Evolutionary conservation across 768 basidiomycete species (phyloP).

Genomic region (Paxillus ammoniavirescens): DNA sequence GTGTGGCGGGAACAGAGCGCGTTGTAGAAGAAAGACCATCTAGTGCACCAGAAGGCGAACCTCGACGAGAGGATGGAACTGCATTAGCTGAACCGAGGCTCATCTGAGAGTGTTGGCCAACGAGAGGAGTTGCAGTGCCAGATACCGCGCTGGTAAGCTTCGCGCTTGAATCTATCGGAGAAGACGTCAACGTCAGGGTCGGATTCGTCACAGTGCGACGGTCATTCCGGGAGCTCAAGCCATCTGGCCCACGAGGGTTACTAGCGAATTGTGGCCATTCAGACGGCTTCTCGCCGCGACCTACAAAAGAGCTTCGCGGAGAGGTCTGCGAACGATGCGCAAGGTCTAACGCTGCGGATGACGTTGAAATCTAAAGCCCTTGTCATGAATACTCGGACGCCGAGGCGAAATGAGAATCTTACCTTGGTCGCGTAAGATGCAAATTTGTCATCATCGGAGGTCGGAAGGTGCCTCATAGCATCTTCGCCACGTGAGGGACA

Average conservation of each 20-base stretch:
- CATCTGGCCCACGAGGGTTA: constrained; percentile 60
- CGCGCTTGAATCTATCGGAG: constrained; percentile 47
- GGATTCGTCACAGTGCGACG: constrained; percentile 77
- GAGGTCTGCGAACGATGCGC: constrained; percentile 86
- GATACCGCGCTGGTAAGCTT: constrained; percentile 50
- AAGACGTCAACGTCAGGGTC: constrained; percentile 59
- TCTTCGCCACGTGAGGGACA: constrained; percentile 44
- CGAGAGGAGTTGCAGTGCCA: constrained; percentile 60
- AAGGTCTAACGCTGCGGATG: constrained; percentile 90
- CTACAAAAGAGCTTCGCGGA: constrained; percentile 56
- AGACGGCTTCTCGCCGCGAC: constrained; percentile 71
- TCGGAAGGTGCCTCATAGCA: constrained; percentile 85
- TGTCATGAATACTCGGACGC: constrained; percentile 2
- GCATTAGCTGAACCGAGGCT: constrained; percentile 27
- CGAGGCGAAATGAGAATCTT: constrained; percentile 15
- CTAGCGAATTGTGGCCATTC: constrained; percentile 93
- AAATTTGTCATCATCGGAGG: constrained; percentile 88
- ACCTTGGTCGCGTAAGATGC: constrained; percentile 66
- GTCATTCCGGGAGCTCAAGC: constrained; percentile 51
- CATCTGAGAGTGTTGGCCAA: constrained; percentile 60
- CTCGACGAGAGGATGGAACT: constrained; percentile 61
- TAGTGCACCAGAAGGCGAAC: constrained; percentile 66
- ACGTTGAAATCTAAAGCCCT: constrained; percentile 63
- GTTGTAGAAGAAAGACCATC: constrained; percentile 61
- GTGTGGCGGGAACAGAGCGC: constrained; percentile 84